These are phyloP conservation scores for Albatrellus ellisii DNA, from an alignment of 768 basidiomycete genomes.

Conservation along the genomic window DNA sequence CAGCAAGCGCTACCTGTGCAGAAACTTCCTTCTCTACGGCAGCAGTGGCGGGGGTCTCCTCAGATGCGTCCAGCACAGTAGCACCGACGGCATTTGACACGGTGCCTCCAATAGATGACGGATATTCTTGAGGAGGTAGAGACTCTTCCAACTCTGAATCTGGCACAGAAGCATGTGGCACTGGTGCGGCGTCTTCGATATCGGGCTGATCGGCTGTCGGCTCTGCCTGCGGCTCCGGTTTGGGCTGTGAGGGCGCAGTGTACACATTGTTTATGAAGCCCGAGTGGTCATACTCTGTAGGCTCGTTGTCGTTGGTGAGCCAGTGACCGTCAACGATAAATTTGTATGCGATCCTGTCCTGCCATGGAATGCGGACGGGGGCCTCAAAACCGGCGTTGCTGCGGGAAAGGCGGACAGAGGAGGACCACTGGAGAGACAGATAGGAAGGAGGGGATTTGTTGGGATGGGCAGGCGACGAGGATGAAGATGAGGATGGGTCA, in stretches of 20 bases:
- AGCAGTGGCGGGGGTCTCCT: too few relatives aligned
- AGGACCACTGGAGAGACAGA: slow-evolving; percentile 15
- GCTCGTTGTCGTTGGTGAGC: slow-evolving; percentile 17
- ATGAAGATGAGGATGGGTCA: too few relatives aligned
- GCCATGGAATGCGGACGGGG: slow-evolving; percentile 16
- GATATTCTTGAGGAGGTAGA: background rate
- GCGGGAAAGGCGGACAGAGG: slow-evolving; percentile 18
- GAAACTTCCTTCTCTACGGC: too few relatives aligned
- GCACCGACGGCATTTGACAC: too few relatives aligned
- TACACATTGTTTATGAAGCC: slow-evolving; percentile 23
- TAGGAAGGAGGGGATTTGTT: slow-evolving; percentile 2
- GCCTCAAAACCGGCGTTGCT: slow-evolving; percentile 18
- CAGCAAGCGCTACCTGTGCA: too few relatives aligned
- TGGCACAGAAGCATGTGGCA: background rate
- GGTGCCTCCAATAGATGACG: background rate
- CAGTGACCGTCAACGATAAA: slow-evolving; percentile 24
- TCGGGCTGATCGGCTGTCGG: background rate
- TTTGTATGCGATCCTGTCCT: slow-evolving; percentile 20
- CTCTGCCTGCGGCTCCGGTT: too few relatives aligned
- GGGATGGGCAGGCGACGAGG: too few relatives aligned
- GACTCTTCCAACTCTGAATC: slow-evolving; percentile 2
- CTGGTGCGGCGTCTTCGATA: background rate
- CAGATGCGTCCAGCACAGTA: too few relatives aligned
- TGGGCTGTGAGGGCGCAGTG: slow-evolving; percentile 13
- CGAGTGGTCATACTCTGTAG: slow-evolving; percentile 16